Evolutionary conservation across 208 protist genomes (phyloP).

Genomic region (Porcisia deanei): DNA sequence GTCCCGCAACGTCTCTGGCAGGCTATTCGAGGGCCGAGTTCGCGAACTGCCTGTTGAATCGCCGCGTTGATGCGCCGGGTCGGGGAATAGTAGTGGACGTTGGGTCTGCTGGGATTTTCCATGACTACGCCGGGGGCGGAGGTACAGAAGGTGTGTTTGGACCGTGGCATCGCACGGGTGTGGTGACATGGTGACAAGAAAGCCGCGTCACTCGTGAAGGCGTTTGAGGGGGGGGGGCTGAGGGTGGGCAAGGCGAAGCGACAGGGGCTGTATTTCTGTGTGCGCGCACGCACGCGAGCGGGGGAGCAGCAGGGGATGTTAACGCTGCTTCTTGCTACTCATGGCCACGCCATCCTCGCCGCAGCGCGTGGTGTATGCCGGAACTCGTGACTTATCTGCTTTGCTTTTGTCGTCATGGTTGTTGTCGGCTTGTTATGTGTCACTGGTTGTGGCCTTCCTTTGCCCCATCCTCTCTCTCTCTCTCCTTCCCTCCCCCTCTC

Average conservation of each 20-base stretch:
- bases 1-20: not conserved
- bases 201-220: not conserved
- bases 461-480: not conserved
- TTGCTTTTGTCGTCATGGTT: not conserved
- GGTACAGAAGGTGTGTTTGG: slow-evolving; percentile 11
- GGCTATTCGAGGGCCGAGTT: slow-evolving; percentile 22
- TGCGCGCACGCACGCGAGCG: not conserved
- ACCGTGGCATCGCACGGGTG: slow-evolving; percentile 22
- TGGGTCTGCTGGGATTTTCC: slow-evolving; percentile 1
- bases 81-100: slow-evolving; percentile 33
- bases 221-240: not conserved
- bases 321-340: not conserved
- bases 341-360: not conserved
- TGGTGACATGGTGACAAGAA: slow-evolving; percentile 1
- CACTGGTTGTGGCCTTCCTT: not conserved
- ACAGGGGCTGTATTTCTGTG: not conserved
- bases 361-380: not conserved
- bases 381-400: not conserved
- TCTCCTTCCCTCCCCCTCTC: not conserved
- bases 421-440: too few relatives aligned
- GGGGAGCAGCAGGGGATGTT: not conserved
- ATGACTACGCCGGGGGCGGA: not conserved
- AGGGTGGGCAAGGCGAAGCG: not conserved
- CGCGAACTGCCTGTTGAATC: slow-evolving; percentile 31
- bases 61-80: slow-evolving; percentile 18